These are phyloP conservation scores for Talaromyces liani DNA, from an alignment of 495 filamentous ascomycete species.

Conservation along the genomic window DNA sequence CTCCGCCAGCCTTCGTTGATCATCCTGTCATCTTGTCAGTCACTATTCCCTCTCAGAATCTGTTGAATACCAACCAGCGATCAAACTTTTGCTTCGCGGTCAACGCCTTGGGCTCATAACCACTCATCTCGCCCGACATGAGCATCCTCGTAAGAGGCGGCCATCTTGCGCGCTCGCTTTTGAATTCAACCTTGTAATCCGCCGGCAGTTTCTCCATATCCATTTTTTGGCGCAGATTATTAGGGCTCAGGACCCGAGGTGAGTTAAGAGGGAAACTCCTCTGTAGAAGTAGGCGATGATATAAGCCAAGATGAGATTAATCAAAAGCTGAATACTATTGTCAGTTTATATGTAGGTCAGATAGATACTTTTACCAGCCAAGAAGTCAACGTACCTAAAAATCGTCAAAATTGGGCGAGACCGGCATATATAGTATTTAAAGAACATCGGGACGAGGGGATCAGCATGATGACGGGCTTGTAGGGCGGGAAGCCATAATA, in stretches of 20 bases:
- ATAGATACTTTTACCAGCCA: not conserved
- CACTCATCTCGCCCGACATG: conserved; percentile 62
- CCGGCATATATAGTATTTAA: not conserved
- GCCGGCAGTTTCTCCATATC: not conserved
- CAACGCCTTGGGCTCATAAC: conserved; percentile 52
- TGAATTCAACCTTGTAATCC: conserved; percentile 7
- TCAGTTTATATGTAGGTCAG: not conserved
- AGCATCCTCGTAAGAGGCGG: conserved; percentile 62
- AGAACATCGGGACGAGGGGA: not conserved
- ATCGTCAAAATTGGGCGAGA: not conserved
- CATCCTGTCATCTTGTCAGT: conserved; percentile 53
- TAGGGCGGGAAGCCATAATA: not conserved
- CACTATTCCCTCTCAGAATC: not conserved
- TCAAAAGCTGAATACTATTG: not conserved
- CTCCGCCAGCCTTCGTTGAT: conserved; percentile 69
- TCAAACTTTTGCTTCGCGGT: conserved; percentile 42
- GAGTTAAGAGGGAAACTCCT: not conserved
- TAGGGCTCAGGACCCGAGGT: not conserved
- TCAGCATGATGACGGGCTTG: not conserved
- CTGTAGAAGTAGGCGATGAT: not conserved
- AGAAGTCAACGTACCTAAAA: not conserved
- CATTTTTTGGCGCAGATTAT: not conserved
- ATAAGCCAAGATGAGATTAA: not conserved
- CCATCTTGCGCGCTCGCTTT: conserved; percentile 58
- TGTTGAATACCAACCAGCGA: conserved; percentile 29